Base-by-base conservation (phyloP, 164 flowering plant species). In the Nymphaea colorata region DNA sequence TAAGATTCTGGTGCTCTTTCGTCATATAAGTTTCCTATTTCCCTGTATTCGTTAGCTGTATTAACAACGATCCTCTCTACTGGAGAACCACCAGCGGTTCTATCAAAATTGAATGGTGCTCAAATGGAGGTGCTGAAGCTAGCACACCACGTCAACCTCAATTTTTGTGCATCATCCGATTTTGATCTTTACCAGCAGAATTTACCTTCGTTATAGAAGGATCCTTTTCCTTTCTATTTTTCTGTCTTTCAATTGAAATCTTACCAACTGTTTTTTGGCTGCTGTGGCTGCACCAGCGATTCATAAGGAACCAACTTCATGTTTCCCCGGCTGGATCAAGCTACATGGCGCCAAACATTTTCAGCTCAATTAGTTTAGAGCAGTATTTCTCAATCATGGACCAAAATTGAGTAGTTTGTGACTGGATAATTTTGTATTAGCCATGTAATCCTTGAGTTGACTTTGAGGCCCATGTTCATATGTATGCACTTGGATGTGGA, bases 241-340 rank as follows among this genome's bases (percentile, higher is more conserved):
- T 15, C 42, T 55, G 0, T 60, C 53, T 55, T 61, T 18, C 11
- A 5, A 61, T 61, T 6, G 16, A 25, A 17, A 14, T 57, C 47
- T 43, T 70, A 43, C 18, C n/a, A 41, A 51, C 14, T 51, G 8
- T 51, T 61, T 41, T 8, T 61, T 18, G 11, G 64, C 41, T 17
- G 64, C 18, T 64, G 42, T 44, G 62, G 10, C 41, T 47, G 59
- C 42, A 25, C 17, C 75, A 76, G 78, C 70, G 78, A 62, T 76
- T 76, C 75, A 76, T 76, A 65, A 69, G 78, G 67, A 62, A 59
- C 43, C 73, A 72, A 69, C 75, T 76, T 59, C 70, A 66, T 57
- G 61, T 76, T 42, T 72, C 75, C 44, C 70, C 75, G 16, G 43
- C 63, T 41, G 65, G 62, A 69, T 67, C 73, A 2, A 5, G 44